Conservation (phyloP, 78 protist species). For the Tieghemostelium lacteum region DNA sequence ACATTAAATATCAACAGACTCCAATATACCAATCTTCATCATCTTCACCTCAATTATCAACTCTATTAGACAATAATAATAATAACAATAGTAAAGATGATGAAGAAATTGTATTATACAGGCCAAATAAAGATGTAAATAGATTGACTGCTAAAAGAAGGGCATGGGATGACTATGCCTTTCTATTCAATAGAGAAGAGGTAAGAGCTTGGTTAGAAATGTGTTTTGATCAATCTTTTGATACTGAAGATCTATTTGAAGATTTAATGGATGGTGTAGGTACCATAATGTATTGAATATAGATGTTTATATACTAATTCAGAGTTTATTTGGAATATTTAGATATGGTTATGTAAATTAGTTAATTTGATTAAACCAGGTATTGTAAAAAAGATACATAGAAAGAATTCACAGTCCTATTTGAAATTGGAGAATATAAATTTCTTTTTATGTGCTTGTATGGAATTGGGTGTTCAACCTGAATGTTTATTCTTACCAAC, state of each 20-base stretch:
- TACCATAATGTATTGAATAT: neutral
- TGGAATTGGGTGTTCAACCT: constrained; percentile 63
- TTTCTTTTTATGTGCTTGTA: constrained; percentile 79
- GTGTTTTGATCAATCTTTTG: constrained; percentile 26
- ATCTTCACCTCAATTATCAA: neutral
- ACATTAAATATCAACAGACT: neutral
- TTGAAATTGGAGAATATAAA: constrained; percentile 79
- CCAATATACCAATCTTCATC: neutral
- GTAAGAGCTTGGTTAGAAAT: constrained; percentile 70
- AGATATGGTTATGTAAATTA: constrained; percentile 68
- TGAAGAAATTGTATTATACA: constrained; percentile 25
- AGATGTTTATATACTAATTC: neutral
- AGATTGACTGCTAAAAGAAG: constrained; percentile 71
- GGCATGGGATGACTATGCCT: constrained; percentile 80
- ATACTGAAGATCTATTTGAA: constrained; percentile 59
- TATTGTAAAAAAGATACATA: constrained; percentile 57
- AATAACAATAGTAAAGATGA: neutral
- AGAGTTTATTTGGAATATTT: neutral
- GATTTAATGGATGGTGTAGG: constrained; percentile 57
- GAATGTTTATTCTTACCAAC: constrained; percentile 73
- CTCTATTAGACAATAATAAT: neutral
- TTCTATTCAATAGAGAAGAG: constrained; percentile 61
- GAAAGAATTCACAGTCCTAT: constrained; percentile 42
- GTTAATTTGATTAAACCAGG: constrained; percentile 75
- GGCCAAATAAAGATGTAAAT: constrained; percentile 49